Base-by-base conservation (phyloP, 2,329 filamentous ascomycete species). In the Phoma sp. region DNA sequence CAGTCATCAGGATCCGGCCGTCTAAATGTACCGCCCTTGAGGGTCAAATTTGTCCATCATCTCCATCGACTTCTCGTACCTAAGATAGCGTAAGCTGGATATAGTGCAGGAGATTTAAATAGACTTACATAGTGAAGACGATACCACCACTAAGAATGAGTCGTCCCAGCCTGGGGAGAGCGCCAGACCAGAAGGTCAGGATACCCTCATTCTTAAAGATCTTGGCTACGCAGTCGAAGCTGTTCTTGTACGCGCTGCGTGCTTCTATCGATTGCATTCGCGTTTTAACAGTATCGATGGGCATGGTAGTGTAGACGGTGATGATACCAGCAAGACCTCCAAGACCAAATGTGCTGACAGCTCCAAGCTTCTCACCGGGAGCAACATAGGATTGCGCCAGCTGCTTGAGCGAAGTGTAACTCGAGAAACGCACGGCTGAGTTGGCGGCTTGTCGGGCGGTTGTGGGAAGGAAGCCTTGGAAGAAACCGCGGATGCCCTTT, bases 231-330 rank as follows among this genome's bases (percentile, higher is more conserved):
- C 95, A 99, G 43, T 87, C 84, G 63, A 96, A 84, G 67, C 89
- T 95, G 77, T 96, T 97, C 72, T 90, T 92, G 73, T 99, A 99
- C 57, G 88, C 78, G 38, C 78, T 81, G 59, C 84, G 85, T 31
- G 94, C 91, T 75, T 97, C 92, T 58, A 97, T 88, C 64, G 92
- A 96, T 84, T 99, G 95, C 95, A 99, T 99, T 59, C 84, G 80
- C 43, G 95, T 99, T 85, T 99, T 99, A 74, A 99, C 85, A 0
- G 94, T 98, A 76, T 99, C 95, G 38, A 99, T 78, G 1, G 87
- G 87, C 76, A 89, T 88, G 2, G 87, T 83, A 2, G 77, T 78
- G 58, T 78, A 93, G 51, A 99, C 95, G 1, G 95, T 99, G 59
- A 98, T 92, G 5, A 96, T 78, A 2, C 95, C 95, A 0, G 95